Evolutionary conservation across 139 green algal species (phyloP).

Genomic region (Chlamydomonas schloesseri): DNA sequence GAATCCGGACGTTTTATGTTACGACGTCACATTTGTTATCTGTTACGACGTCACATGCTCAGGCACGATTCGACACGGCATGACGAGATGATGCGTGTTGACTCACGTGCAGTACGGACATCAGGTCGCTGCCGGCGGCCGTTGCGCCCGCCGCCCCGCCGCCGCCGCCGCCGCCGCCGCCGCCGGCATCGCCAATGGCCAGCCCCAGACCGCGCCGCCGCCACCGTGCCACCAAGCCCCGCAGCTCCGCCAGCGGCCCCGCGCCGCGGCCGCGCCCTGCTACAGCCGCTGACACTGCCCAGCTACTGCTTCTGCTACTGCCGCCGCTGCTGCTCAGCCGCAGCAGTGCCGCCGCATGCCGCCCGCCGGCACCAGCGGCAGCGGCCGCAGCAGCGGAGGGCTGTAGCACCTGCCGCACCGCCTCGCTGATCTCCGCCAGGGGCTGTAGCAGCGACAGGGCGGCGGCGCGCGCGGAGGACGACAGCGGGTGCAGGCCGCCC

Average conservation of each 20-base stretch:
- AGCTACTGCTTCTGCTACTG: too few species aligned
- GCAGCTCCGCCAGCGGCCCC: neutral
- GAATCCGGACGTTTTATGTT: too few species aligned
- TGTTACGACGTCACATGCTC: too few species aligned
- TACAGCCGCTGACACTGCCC: too few species aligned
- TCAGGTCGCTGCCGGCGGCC: neutral
- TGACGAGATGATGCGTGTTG: too few species aligned
- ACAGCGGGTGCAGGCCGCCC: slow-evolving; percentile 29
- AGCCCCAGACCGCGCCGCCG: neutral
- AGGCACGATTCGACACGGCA: too few species aligned
- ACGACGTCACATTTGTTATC: too few species aligned
- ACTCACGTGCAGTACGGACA: neutral
- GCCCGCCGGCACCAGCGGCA: neutral
- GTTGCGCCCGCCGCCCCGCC: neutral
- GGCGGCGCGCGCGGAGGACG: neutral
- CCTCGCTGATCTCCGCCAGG: slow-evolving; percentile 31
- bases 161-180: neutral
- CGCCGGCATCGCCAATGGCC: neutral
- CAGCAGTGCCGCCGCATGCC: too few species aligned
- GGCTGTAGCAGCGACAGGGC: slow-evolving; percentile 32
- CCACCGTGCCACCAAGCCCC: neutral
- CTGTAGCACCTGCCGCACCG: neutral
- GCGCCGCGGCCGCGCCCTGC: neutral
- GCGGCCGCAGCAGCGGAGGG: neutral
- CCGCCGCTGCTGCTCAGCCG: too few species aligned